phyloP scores from a whole-genome alignment of 768 basidiomycete species.

The Rhodotorula babjevae region DNA sequence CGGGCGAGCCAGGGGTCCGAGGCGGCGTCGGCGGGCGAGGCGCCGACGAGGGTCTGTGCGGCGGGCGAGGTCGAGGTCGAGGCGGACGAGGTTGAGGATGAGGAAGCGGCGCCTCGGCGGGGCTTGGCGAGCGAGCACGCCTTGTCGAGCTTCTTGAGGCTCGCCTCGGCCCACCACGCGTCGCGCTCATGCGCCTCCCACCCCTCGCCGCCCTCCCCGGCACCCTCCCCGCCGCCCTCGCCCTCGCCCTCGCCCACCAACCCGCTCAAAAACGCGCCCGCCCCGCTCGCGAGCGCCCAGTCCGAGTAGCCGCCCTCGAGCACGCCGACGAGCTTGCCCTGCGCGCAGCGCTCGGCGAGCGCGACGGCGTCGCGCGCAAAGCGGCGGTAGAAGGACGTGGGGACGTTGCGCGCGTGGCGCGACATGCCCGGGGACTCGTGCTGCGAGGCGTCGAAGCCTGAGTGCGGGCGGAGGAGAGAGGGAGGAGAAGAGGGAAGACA shows the following conservation, averaged over 20 bases:
- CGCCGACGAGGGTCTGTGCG: background rate
- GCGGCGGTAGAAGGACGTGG: conserved; percentile 73
- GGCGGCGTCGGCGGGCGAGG: background rate
- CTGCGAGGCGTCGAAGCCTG: conserved; percentile 87
- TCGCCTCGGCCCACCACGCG: background rate
- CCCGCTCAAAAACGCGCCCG: conserved; percentile 74
- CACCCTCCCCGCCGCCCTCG: too few species aligned
- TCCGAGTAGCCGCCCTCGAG: conserved; percentile 96
- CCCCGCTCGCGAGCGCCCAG: conserved; percentile 73
- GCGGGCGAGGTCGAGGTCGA: too few species aligned
- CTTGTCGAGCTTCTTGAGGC: conserved; percentile 15
- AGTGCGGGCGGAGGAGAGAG: background rate
- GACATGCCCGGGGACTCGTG: conserved; percentile 90
- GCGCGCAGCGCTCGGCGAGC: conserved; percentile 63
- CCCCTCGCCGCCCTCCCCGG: background rate
- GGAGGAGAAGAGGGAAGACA: background rate
- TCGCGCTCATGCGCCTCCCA: background rate
- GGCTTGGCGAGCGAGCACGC: background rate
- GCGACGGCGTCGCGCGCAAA: conserved; percentile 68
- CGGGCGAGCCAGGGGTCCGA: conserved; percentile 18
- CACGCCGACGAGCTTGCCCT: conserved; percentile 73
- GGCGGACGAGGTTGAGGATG: too few species aligned
- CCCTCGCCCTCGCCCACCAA: conserved; percentile 50
- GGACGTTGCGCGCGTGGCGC: conserved; percentile 82
- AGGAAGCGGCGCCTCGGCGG: background rate